Conservation (phyloP, 179 eudicot species). For the Vitellaria paradoxa region DNA sequence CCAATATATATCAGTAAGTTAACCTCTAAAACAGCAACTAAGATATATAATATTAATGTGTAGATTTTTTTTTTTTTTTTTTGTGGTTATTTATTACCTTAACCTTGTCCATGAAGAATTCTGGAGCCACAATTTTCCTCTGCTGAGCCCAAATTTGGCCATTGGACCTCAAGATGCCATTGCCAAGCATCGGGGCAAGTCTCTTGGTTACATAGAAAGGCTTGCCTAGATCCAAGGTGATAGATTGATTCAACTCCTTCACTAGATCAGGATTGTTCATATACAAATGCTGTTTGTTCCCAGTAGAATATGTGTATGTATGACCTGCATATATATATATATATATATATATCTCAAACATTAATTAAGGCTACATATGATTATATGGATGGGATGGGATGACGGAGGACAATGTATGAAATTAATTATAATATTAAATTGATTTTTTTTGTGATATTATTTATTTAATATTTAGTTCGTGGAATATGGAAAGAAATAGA, state of each 20-base stretch:
- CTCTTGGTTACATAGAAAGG: slow-evolving; percentile 66
- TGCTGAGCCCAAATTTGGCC: slow-evolving; percentile 70
- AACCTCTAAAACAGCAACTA: no score
- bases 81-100: slow-evolving; percentile 46
- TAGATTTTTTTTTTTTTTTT: no score
- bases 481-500: no score
- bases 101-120: slow-evolving; percentile 79
- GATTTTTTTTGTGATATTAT: no score
- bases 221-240: slow-evolving; percentile 58
- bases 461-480: no score
- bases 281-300: slow-evolving; percentile 71
- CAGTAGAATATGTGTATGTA: slow-evolving; percentile 63
- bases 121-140: slow-evolving; percentile 69
- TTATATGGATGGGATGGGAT: no score
- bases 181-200: slow-evolving; percentile 81
- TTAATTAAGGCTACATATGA: no score
- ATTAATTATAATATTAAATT: no score
- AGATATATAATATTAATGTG: background rate
- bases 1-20: no score
- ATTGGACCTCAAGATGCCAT: slow-evolving; percentile 77
- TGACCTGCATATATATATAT: slow-evolving; percentile 42
- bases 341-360: no score
- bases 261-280: slow-evolving; percentile 63
- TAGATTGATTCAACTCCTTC: slow-evolving; percentile 65
- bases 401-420: no score